A percentile compares a stretch with the other conserved stretches of the same genome.
Evolutionary conservation across 2,329 filamentous ascomycete genomes (phyloP).

Genomic region (Calonectria pteridis): DNA sequence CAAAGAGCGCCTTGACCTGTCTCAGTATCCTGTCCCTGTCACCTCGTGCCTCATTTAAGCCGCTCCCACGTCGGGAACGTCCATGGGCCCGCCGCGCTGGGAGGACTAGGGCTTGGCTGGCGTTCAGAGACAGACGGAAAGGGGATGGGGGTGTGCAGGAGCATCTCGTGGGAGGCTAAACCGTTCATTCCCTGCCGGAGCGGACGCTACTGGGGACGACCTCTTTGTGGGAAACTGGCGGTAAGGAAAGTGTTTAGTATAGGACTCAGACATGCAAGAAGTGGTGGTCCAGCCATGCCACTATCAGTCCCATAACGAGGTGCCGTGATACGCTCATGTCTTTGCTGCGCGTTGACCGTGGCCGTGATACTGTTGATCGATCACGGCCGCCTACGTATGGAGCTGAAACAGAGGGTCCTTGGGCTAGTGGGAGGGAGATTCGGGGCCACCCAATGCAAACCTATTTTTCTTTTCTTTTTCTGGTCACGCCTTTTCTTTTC

Average conservation of each 20-base stretch:
- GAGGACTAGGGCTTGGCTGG: slow-evolving; percentile 27
- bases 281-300: slow-evolving; percentile 9
- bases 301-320: background rate
- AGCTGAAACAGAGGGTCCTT: background rate
- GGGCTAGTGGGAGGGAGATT: background rate
- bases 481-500: background rate
- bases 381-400: background rate
- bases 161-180: slow-evolving; percentile 35
- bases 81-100: slow-evolving; percentile 36
- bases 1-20: slow-evolving; percentile 8
- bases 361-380: background rate
- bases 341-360: background rate
- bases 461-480: background rate
- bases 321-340: slow-evolving; percentile 1
- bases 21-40: slow-evolving; percentile 13
- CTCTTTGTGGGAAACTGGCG: slow-evolving; percentile 39
- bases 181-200: slow-evolving; percentile 28
- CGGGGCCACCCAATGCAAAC: background rate
- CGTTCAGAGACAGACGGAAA: slow-evolving; percentile 17
- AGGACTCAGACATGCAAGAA: background rate
- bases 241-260: slow-evolving; percentile 31
- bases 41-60: slow-evolving; percentile 16
- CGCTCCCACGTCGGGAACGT: slow-evolving; percentile 20
- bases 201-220: slow-evolving; percentile 31
- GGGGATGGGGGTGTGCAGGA: slow-evolving; percentile 21